phyloP scores from a whole-genome alignment of 352 stramenopile genomes.

The Hyaloperonospora brassicae region DNA sequence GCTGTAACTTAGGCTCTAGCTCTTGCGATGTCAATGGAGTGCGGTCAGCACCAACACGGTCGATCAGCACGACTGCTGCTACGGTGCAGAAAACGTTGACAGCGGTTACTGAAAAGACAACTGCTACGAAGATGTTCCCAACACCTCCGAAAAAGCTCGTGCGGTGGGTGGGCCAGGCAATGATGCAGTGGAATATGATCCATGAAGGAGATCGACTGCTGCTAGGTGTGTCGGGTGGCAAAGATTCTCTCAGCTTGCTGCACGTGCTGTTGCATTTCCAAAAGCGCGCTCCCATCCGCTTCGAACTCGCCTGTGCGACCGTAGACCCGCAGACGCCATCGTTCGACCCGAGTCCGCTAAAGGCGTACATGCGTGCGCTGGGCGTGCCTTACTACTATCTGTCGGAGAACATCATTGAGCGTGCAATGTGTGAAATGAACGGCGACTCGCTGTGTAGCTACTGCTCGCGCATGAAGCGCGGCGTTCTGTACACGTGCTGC shows the following conservation, averaged over 20 bases:
- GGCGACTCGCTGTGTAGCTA: slow-evolving; percentile 93
- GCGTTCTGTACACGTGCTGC: slow-evolving; percentile 94
- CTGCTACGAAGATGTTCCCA: slow-evolving; percentile 29
- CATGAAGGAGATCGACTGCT: slow-evolving; percentile 2
- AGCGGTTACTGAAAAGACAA: slow-evolving; percentile 40
- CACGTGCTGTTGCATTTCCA: slow-evolving; percentile 94
- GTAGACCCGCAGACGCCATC: slow-evolving; percentile 95
- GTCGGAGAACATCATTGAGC: slow-evolving; percentile 88
- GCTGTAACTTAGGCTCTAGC: slow-evolving; percentile 9
- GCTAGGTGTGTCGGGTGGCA: slow-evolving; percentile 81
- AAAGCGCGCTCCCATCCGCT: slow-evolving; percentile 88
- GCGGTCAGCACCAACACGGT: slow-evolving; percentile 10
- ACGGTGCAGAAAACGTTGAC: slow-evolving; percentile 34
- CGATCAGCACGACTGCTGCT: slow-evolving; percentile 12
- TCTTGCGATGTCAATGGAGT: slow-evolving; percentile 21
- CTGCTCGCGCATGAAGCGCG: slow-evolving; percentile 96
- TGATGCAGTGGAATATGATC: slow-evolving; percentile 90
- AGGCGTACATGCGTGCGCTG: slow-evolving; percentile 92
- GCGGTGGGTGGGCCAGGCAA: slow-evolving; percentile 72
- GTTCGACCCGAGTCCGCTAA: slow-evolving; percentile 95
- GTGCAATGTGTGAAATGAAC: slow-evolving; percentile 80
- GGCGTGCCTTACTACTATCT: slow-evolving; percentile 95
- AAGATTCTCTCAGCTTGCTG: slow-evolving; percentile 95
- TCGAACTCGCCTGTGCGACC: slow-evolving; percentile 92
- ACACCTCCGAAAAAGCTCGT: slow-evolving; percentile 69